Base-by-base conservation (phyloP, 208 protist species). In the Histomonas meleagridis region DNA sequence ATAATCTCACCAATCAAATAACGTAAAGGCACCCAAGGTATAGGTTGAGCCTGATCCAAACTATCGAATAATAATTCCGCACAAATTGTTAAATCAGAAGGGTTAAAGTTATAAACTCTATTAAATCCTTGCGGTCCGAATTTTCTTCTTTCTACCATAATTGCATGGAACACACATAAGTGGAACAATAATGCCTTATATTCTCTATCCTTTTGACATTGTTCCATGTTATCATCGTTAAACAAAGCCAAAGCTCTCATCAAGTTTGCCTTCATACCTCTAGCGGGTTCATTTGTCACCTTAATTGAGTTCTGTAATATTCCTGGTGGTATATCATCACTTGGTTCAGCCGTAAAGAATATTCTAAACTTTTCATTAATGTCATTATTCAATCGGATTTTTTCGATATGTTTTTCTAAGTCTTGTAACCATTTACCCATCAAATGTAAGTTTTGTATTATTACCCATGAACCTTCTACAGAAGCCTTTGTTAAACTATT, bases 1-100 rank as follows among this genome's bases (percentile, higher is more conserved):
- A 99, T 98, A 93, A 99, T 99, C 93, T 99, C 97, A 92, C 97
- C 97, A 95, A 99, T 99, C 48, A 99, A 97, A 95, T 99, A 99
- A 51, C 96, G 95, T 91, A 99, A 92, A 95, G 99, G 97, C 86
- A 98, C 97, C 98, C 98, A 99, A 92, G 97, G 98, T 69, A 97
- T 94, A 49, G 92, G 93, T 35, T 92, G 1, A 38, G 90, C 70
- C 21, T 55, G 32, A 93, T 99, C 98, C 90, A 99, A 97, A 94
- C 98, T 98, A 95, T 99, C 99, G 62, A 96, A 96, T 18, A 97
- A 95, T 35, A 99, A 97, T 92, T 97, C 95, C 92, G 93, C 91
- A 93, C 96, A 99, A 35, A 97, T 98, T 32, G 96, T 98, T 76
- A 99, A 94, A 94, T 99, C 98, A 62, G 97, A 97, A 21, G 95